A percentile compares a stretch with the other conserved stretches of the same genome.
phyloP scores from a whole-genome alignment of 2,329 filamentous ascomycete species.

The Aspergillus fumigatus region DNA sequence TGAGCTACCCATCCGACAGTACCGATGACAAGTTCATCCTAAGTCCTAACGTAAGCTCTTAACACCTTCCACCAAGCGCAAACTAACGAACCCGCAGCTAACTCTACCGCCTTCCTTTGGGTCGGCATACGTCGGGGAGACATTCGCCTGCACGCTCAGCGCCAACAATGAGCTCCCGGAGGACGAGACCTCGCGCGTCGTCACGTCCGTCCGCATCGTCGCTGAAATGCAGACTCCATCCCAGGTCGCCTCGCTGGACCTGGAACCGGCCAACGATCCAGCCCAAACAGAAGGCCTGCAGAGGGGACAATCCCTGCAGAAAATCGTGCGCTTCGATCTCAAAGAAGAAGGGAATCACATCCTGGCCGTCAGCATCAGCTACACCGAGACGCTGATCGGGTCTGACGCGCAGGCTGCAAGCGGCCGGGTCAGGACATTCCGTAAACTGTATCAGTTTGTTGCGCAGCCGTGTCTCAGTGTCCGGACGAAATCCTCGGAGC shows the following conservation, averaged over 20 bases:
- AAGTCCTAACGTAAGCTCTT: constrained; percentile 45
- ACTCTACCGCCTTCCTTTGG: constrained; percentile 89
- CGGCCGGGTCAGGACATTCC: constrained; percentile 73
- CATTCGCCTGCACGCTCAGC: constrained; percentile 89
- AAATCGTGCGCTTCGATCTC: constrained; percentile 77
- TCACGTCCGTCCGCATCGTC: constrained; percentile 74
- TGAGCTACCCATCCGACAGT: constrained; percentile 62
- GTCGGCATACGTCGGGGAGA: constrained; percentile 91
- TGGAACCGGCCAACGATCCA: constrained; percentile 47
- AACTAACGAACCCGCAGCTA: constrained; percentile 41
- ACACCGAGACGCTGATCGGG: constrained; percentile 71
- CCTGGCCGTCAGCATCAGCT: constrained; percentile 86
- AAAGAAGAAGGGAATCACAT: constrained; percentile 95
- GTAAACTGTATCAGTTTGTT: constrained; percentile 95
- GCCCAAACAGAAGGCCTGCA: constrained; percentile 32
- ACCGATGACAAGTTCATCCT: constrained; percentile 52
- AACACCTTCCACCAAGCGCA: background rate
- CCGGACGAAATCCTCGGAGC: constrained; percentile 74
- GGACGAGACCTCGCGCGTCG: constrained; percentile 41
- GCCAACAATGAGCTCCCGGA: constrained; percentile 76
- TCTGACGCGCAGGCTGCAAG: constrained; percentile 45
- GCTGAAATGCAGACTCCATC: constrained; percentile 95
- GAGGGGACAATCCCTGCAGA: constrained; percentile 66
- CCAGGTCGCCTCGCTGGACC: constrained; percentile 62
- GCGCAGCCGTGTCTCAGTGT: constrained; percentile 88